A percentile compares a stretch with the other conserved stretches of the same genome.
phyloP scores from a whole-genome alignment of 2,329 filamentous ascomycete genomes.

The Exophiala sp. region DNA sequence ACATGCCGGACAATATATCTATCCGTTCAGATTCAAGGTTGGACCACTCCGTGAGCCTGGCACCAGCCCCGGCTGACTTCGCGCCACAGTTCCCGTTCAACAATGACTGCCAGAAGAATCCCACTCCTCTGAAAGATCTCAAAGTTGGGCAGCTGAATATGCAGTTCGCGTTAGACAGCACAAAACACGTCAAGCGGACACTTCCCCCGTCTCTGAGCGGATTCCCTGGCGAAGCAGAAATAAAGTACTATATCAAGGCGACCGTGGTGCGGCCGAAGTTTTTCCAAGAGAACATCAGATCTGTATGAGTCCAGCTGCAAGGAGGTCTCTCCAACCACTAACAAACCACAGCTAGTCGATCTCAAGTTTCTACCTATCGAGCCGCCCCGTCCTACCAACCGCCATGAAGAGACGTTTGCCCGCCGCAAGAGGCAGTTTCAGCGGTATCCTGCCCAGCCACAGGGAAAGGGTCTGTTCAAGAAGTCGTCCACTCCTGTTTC shows the following conservation, averaged over 20 bases:
- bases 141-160: slow-evolving; percentile 42
- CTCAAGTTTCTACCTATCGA: slow-evolving; percentile 93
- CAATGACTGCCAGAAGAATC: slow-evolving; percentile 43
- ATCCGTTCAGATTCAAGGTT: slow-evolving; percentile 48
- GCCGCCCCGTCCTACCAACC: slow-evolving; percentile 63
- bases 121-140: slow-evolving; percentile 43
- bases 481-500: slow-evolving; percentile 31
- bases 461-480: slow-evolving; percentile 57
- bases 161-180: slow-evolving; percentile 41
- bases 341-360: slow-evolving; percentile 19
- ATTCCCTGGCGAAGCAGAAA: slow-evolving; percentile 79
- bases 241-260: slow-evolving; percentile 92
- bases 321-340: not conserved
- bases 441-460: slow-evolving; percentile 35
- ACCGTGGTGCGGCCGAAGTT: slow-evolving; percentile 83
- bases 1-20: slow-evolving; percentile 42
- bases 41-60: slow-evolving; percentile 2
- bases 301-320: slow-evolving; percentile 31
- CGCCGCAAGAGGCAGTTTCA: slow-evolving; percentile 61
- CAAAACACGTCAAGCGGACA: slow-evolving; percentile 71
- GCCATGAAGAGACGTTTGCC: slow-evolving; percentile 76
- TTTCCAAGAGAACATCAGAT: slow-evolving; percentile 81
- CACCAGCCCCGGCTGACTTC: slow-evolving; percentile 2
- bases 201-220: slow-evolving; percentile 85
- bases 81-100: slow-evolving; percentile 44